phyloP scores from a whole-genome alignment of 2,329 filamentous ascomycete genomes.

The Sporothrix schenckii region DNA sequence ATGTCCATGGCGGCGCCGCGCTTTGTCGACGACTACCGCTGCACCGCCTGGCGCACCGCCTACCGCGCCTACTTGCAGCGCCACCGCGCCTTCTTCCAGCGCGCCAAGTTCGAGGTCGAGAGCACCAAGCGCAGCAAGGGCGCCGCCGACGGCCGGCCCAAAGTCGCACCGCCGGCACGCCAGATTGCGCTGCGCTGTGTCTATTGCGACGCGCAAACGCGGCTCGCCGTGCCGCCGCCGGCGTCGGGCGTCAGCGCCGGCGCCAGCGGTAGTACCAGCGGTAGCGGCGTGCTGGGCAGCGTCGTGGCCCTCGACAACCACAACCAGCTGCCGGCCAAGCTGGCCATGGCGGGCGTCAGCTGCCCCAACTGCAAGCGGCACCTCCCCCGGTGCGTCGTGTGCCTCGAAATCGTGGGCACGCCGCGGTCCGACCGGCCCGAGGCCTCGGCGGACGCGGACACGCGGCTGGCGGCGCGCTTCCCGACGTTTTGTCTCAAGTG shows the following conservation, averaged over 20 bases:
- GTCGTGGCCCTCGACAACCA: slow-evolving; percentile 35
- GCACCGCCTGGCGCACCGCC: slow-evolving; percentile 70
- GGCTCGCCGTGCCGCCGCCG: slow-evolving; percentile 43
- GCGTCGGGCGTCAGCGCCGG: slow-evolving; percentile 5
- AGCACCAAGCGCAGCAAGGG: slow-evolving; percentile 68
- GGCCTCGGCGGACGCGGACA: slow-evolving; percentile 52
- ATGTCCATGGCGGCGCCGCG: slow-evolving; percentile 73
- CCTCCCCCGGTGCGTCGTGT: slow-evolving; percentile 68
- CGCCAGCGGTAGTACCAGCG: slow-evolving; percentile 25
- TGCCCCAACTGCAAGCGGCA: slow-evolving; percentile 69
- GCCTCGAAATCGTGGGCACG: slow-evolving; percentile 67
- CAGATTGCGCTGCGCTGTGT: slow-evolving; percentile 77
- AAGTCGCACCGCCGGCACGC: slow-evolving; percentile 65
- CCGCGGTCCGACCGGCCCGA: slow-evolving; percentile 63
- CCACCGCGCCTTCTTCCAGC: slow-evolving; percentile 73
- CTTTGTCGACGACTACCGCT: slow-evolving; percentile 77
- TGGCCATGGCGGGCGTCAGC: slow-evolving; percentile 61
- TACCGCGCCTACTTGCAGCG: slow-evolving; percentile 73
- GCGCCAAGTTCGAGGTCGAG: slow-evolving; percentile 77
- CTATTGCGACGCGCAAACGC: slow-evolving; percentile 69
- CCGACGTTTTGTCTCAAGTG: slow-evolving; percentile 71
- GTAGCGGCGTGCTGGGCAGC: not conserved
- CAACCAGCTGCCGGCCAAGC: slow-evolving; percentile 62
- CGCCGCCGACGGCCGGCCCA: slow-evolving; percentile 53
- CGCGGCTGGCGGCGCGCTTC: slow-evolving; percentile 58